Conservation (phyloP, 176 grass and related monocot genomes). For the Eremochloa ophiuroides region DNA sequence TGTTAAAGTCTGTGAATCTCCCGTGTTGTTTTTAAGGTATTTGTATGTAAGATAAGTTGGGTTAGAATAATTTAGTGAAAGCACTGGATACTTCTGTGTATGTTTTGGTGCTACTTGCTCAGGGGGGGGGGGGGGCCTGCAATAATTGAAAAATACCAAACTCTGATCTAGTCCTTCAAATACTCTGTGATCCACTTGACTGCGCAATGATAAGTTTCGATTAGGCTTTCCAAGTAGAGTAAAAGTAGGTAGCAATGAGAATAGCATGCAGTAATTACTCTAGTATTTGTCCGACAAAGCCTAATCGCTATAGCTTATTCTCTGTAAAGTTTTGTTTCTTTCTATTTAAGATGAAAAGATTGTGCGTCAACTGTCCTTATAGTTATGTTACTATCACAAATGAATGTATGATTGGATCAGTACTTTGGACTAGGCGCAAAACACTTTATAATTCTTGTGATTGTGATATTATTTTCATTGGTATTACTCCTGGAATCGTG, state of each 20-base stretch:
- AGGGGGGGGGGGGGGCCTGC: no score
- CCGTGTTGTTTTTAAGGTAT: background rate
- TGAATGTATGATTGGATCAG: background rate
- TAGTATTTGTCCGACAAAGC: background rate
- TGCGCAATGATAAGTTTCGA: background rate
- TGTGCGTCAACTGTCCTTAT: background rate
- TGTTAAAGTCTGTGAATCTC: background rate
- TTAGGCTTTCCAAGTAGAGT: background rate
- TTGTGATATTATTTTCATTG: background rate
- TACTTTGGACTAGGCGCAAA: background rate
- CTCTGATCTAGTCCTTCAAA: background rate
- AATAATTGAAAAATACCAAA: background rate
- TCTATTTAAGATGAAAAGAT: background rate
- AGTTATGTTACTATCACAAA: background rate
- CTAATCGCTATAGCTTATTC: background rate
- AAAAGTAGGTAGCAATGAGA: background rate
- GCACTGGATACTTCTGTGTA: background rate
- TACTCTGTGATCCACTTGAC: background rate
- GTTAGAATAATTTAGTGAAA: background rate
- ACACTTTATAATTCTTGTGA: background rate
- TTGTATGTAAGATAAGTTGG: background rate
- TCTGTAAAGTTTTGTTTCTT: background rate
- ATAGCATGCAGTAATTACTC: background rate
- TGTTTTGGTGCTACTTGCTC: constrained; percentile 6
- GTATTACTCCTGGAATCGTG: no score